phyloP scores from a whole-genome alignment of 2,329 filamentous ascomycete genomes.

The Penicillium corylophilum region DNA sequence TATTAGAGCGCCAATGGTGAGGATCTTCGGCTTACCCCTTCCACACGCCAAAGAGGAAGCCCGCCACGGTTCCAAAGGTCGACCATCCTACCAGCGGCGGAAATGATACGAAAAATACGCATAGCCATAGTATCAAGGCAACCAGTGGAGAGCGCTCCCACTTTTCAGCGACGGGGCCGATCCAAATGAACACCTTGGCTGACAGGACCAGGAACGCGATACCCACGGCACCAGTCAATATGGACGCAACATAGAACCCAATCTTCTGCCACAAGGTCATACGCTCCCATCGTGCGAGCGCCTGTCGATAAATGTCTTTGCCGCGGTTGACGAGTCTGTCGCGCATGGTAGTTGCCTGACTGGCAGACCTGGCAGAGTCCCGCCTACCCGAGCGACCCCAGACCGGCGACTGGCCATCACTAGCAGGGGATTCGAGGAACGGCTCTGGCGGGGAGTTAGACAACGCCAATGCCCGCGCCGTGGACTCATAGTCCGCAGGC shows the following conservation, averaged over 20 bases:
- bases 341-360: slow-evolving; percentile 33
- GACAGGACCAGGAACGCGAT: slow-evolving; percentile 76
- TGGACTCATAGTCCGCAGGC: slow-evolving; percentile 52
- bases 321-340: slow-evolving; percentile 41
- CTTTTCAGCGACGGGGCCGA: slow-evolving; percentile 69
- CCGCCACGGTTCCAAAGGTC: slow-evolving; percentile 67
- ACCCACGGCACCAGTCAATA: slow-evolving; percentile 55
- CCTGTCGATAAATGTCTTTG: slow-evolving; percentile 33
- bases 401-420: slow-evolving; percentile 44
- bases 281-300: slow-evolving; percentile 35
- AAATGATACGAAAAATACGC: slow-evolving; percentile 76
- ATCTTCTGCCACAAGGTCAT: slow-evolving; percentile 60
- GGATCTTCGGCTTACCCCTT: slow-evolving; percentile 59
- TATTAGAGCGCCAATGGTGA: not conserved
- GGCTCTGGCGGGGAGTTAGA: slow-evolving; percentile 47
- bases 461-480: slow-evolving; percentile 54
- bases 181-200: slow-evolving; percentile 72
- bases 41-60: slow-evolving; percentile 70
- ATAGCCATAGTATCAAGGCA: slow-evolving; percentile 70
- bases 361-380: slow-evolving; percentile 37
- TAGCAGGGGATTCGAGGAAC: slow-evolving; percentile 46
- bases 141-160: slow-evolving; percentile 75
- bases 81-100: slow-evolving; percentile 87
- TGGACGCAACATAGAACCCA: slow-evolving; percentile 52
- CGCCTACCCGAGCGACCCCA: slow-evolving; percentile 51